Conservation (phyloP, 371 early-diverging fungal species). For the Smittium culicis region DNA sequence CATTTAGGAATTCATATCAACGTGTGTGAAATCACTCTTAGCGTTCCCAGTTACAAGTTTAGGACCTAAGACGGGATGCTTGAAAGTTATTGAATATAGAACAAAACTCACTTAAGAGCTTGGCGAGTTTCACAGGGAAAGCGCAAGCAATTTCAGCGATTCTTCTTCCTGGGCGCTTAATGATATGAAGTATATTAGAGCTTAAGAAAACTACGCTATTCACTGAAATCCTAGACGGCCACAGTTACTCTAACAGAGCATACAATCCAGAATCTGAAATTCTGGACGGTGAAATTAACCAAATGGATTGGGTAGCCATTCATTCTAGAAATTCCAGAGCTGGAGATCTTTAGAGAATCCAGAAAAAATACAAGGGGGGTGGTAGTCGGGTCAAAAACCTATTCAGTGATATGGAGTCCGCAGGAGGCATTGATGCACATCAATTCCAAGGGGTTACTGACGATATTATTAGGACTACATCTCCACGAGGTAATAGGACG, state of each 20-base stretch:
- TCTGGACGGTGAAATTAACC: not conserved
- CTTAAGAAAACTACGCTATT: not conserved
- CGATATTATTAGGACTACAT: not conserved
- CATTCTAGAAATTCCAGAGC: not conserved
- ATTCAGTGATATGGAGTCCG: not conserved
- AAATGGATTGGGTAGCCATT: not conserved
- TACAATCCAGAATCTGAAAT: conserved; percentile 5
- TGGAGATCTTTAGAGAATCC: not conserved
- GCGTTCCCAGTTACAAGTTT: not conserved
- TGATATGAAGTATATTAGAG: not conserved
- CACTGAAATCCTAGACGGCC: not conserved
- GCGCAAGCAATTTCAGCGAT: not conserved
- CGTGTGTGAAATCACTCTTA: not conserved
- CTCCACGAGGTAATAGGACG: not conserved
- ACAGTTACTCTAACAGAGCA: not conserved
- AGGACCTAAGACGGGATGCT: not conserved
- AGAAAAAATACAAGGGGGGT: not conserved
- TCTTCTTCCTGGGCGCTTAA: not conserved
- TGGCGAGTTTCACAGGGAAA: not conserved
- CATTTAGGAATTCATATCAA: not conserved
- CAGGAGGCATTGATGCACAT: not conserved
- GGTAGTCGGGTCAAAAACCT: not conserved
- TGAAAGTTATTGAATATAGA: not conserved
- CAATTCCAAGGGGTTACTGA: not conserved
- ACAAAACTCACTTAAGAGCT: not conserved